Conservation (phyloP, 257 asterid genomes). For the Solanum peruvianum region DNA sequence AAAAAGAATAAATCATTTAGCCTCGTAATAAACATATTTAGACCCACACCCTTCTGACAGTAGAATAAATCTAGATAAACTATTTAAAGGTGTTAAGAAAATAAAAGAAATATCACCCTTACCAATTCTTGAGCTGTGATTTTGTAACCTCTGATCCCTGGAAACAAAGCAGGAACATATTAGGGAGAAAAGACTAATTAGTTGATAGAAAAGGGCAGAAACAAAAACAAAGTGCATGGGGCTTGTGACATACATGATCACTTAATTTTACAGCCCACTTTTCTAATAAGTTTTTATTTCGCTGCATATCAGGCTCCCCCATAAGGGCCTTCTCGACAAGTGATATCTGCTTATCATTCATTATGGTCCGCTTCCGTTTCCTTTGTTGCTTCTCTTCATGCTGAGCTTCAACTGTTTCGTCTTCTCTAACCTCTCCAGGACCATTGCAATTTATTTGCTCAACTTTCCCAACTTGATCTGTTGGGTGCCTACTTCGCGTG, state of each 20-base stretch:
- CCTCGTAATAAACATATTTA: neutral
- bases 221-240: neutral
- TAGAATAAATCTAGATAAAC: neutral
- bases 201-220: neutral
- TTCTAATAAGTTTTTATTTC: conserved; percentile 46
- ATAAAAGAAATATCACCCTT: conserved; percentile 8
- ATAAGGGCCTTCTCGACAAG: conserved; percentile 68
- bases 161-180: conserved; percentile 4
- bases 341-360: conserved; percentile 78
- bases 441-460: conserved; percentile 43
- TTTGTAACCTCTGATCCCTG: conserved; percentile 97
- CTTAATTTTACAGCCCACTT: conserved; percentile 78
- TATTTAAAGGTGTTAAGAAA: neutral
- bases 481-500: conserved; percentile 40
- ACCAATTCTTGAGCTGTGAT: conserved; percentile 95
- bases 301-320: conserved; percentile 89
- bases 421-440: conserved; percentile 41
- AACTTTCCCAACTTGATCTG: conserved; percentile 26
- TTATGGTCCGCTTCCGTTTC: conserved; percentile 84
- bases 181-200: neutral
- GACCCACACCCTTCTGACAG: neutral
- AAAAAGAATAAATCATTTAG: neutral
- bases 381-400: conserved; percentile 76
- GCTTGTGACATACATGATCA: conserved; percentile 43
- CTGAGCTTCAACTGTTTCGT: conserved; percentile 52